phyloP scores from a whole-genome alignment of 768 basidiomycete genomes.

The Arthromyces matolae region DNA sequence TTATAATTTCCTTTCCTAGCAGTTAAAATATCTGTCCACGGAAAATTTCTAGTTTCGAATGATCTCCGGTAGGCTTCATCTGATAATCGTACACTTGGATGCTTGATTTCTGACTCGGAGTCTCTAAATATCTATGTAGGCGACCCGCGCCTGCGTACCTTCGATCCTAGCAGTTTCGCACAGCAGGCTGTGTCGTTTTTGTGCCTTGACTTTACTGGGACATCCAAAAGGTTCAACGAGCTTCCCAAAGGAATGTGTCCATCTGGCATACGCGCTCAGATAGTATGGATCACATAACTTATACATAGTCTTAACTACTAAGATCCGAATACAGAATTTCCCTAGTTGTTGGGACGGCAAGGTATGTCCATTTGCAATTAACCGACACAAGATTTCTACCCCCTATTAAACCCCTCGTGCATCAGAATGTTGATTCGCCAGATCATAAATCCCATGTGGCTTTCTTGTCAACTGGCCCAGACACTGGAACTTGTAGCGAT shows the following conservation, averaged over 20 bases:
- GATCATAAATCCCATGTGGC: conserved; percentile 39
- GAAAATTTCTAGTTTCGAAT: conserved; percentile 43
- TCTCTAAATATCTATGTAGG: conserved; percentile 16
- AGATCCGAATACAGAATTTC: conserved; percentile 15
- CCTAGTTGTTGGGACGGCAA: conserved; percentile 37
- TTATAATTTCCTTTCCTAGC: no score
- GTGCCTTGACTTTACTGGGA: conserved; percentile 38
- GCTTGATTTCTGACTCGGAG: not conserved
- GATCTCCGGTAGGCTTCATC: conserved; percentile 34
- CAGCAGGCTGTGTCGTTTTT: conserved; percentile 37
- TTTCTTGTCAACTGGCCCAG: conserved; percentile 37
- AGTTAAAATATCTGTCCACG: no score
- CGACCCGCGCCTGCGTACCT: conserved; percentile 30
- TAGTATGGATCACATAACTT: no score
- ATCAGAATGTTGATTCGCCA: conserved; percentile 35
- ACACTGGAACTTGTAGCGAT: conserved; percentile 36
- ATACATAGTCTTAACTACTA: no score
- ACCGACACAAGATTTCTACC: conserved; percentile 3
- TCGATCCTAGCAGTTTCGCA: conserved; percentile 28
- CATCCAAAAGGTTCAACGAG: conserved; percentile 26
- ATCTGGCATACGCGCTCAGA: conserved; percentile 34
- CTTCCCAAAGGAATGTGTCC: conserved; percentile 30
- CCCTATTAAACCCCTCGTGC: conserved; percentile 8
- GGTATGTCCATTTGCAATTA: conserved; percentile 11
- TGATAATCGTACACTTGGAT: no score